Percentiles rank a stretch among this genome's conserved stretches.
Evolutionary conservation across 2,329 filamentous ascomycete genomes (phyloP).

Genomic region (Curvularia sp.): DNA sequence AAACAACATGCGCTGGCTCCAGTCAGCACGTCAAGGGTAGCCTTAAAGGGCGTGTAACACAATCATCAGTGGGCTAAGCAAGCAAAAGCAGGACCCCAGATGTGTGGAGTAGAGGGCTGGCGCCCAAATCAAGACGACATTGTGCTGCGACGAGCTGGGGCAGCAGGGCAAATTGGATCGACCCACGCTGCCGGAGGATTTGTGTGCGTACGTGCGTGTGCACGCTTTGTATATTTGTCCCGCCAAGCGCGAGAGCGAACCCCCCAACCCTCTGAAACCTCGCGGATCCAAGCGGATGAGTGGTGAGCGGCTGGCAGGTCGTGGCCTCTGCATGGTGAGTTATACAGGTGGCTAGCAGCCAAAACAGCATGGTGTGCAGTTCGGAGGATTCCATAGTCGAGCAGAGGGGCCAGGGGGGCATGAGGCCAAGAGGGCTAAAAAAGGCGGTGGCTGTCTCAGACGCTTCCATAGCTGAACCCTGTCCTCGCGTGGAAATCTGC

Average conservation of each 20-base stretch:
- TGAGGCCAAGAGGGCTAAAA: slow-evolving; percentile 42
- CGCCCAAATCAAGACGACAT: slow-evolving; percentile 18
- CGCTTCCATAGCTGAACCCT: slow-evolving; percentile 36
- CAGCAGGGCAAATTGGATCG: slow-evolving; percentile 21
- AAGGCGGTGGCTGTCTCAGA: slow-evolving; percentile 47
- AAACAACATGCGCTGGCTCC: slow-evolving; percentile 41
- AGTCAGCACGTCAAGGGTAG: slow-evolving; percentile 33
- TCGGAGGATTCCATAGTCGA: slow-evolving; percentile 43
- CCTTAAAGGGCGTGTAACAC: slow-evolving; percentile 25
- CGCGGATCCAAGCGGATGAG: slow-evolving; percentile 25
- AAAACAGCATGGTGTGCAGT: slow-evolving; percentile 23
- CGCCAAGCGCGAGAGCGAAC: slow-evolving; percentile 17
- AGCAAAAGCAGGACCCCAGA: slow-evolving; percentile 10
- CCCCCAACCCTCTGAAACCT: slow-evolving; percentile 22
- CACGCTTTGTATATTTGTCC: slow-evolving; percentile 6
- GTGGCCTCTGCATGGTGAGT: slow-evolving; percentile 17
- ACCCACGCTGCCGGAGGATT: slow-evolving; percentile 10
- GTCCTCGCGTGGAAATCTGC: slow-evolving; percentile 49
- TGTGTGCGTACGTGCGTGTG: not conserved
- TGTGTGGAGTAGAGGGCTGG: not conserved
- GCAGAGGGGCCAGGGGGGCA: slow-evolving; percentile 31
- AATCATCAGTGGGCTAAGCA: slow-evolving; percentile 11
- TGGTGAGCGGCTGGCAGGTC: slow-evolving; percentile 18
- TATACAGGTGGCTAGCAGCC: slow-evolving; percentile 18
- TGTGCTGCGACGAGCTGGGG: slow-evolving; percentile 30